phyloP scores from a whole-genome alignment of 345 rosid species.

The Raphanus sativus region DNA sequence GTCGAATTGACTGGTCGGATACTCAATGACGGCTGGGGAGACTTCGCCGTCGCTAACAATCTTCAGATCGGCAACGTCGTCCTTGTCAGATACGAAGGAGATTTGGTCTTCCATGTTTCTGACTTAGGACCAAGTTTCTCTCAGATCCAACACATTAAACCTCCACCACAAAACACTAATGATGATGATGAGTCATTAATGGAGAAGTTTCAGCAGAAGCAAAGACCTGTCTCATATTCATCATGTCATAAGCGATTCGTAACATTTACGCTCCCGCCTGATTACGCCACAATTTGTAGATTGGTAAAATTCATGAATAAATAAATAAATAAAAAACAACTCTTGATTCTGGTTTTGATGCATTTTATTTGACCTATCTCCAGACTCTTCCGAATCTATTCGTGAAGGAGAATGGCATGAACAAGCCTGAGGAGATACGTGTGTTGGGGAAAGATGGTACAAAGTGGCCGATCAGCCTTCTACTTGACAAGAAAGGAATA shows the following conservation, averaged over 20 bases:
- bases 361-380: not conserved
- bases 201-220: not conserved
- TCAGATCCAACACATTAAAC: not conserved
- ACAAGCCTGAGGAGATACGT: not conserved
- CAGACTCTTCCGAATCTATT: not conserved
- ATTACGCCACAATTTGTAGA: not conserved
- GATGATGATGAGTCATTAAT: not conserved
- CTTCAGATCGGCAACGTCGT: constrained; percentile 9
- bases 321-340: not conserved
- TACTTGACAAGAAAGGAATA: not conserved
- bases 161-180: no score
- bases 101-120: constrained; percentile 8
- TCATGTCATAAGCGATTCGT: not conserved
- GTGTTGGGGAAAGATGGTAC: not conserved
- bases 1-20: constrained; percentile 14
- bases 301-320: not conserved
- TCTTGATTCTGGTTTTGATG: not conserved
- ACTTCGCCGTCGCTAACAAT: constrained; percentile 1
- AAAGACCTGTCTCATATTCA: not conserved
- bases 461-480: not conserved
- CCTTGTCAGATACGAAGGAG: not conserved
- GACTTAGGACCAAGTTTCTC: not conserved
- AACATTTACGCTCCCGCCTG: not conserved
- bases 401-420: not conserved
- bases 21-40: constrained; percentile 19